phyloP scores from a whole-genome alignment of 148 eudicot genomes.

The Fallopia convolvulus region DNA sequence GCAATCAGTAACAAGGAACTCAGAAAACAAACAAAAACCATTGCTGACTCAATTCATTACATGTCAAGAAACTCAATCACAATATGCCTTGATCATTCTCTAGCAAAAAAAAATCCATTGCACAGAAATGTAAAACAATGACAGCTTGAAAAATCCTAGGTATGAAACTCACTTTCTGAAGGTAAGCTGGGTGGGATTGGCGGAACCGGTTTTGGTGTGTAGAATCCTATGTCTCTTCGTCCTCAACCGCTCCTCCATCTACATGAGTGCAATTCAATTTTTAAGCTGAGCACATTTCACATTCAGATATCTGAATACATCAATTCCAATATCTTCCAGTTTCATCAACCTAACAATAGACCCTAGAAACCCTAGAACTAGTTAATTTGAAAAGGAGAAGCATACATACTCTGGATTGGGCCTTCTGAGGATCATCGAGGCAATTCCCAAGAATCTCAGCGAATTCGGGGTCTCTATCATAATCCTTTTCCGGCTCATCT shows the following conservation, averaged over 20 bases:
- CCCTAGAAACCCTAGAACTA: background rate
- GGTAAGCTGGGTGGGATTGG: slow-evolving; percentile 55
- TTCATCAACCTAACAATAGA: background rate
- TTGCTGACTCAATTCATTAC: background rate
- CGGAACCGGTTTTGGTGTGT: slow-evolving; percentile 85
- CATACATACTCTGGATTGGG: slow-evolving; percentile 67
- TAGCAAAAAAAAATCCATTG: background rate
- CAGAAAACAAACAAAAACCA: background rate
- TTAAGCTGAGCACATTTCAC: background rate
- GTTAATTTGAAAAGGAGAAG: background rate
- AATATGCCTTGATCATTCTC: background rate
- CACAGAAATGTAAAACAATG: background rate
- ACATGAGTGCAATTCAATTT: slow-evolving; percentile 12
- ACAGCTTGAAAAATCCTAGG: background rate
- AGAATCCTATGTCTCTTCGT: slow-evolving; percentile 69
- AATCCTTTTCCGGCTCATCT: slow-evolving; percentile 36
- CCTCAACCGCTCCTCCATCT: slow-evolving; percentile 91
- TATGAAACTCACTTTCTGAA: slow-evolving; percentile 58
- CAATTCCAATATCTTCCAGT: background rate
- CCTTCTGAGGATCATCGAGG: slow-evolving; percentile 73
- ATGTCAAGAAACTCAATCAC: background rate
- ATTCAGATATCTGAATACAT: background rate
- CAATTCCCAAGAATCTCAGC: slow-evolving; percentile 81
- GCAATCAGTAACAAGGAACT: background rate
- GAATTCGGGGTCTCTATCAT: slow-evolving; percentile 80